Evolutionary conservation across 2,329 filamentous ascomycete species (phyloP), one percentile per base, ranked within the genome.

Genomic region (Pezicula neosporulosa): DNA sequence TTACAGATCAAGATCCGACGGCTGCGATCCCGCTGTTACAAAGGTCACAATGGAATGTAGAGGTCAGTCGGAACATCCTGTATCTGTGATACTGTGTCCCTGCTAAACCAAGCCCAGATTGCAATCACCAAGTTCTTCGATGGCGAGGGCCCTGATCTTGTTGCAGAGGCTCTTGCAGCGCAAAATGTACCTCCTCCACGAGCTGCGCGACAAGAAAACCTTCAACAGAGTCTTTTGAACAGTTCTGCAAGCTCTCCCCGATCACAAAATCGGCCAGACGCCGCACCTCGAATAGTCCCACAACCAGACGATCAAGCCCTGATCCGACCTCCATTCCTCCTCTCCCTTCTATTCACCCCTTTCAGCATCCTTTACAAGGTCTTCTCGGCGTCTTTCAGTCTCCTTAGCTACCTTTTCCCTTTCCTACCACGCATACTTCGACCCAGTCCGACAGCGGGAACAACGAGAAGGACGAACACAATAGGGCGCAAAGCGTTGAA

Each of bases 81-180:
- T 7, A 42, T 10, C 39, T 21, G 15, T 24, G 24, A 19, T 19
- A 48, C 38, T 49, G 56, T 41, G 59, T 45, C 43, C 50, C 19
- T 16, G 51, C 58, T 62, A 53, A 68, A 51, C 41, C 48, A 48
- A 50, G n/a, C 38, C 30, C 66, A 97, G 86, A 96, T 97, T 63
- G 93, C 94, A 52, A 93, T 99, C 57, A 84, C 94, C 58, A 95
- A 95, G 66, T 97, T 97, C 81, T 99, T 97, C 68, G 94, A 99
- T 64, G 94, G 94, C 60, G 94, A 97, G 72, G 87, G 87, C 3
- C 82, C 90, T 45, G 90, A 96, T 67, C 87, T 83, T 12, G 75
- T 93, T 16, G 87, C 88, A 52, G 90, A 94, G 72, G 89, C 89
- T 52, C 78, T 85, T 47, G 80, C 85, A 45, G 77, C 80, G 7